phyloP scores from a whole-genome alignment of 495 filamentous ascomycete genomes.

The Xylaria curta region DNA sequence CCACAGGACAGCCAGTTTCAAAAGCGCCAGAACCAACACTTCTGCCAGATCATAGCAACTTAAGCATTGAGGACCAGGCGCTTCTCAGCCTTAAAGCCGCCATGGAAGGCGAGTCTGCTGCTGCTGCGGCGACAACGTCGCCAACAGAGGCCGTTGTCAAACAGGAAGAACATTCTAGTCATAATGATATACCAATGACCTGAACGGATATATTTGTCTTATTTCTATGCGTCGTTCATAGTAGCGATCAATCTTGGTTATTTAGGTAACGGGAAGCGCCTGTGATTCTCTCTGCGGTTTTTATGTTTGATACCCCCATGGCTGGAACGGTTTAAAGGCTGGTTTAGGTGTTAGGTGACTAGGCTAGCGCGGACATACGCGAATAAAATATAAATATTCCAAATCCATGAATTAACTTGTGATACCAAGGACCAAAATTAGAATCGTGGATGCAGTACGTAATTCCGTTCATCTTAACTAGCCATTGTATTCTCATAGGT shows the following conservation, averaged over 20 bases:
- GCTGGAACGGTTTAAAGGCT: constrained; percentile 27
- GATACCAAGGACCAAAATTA: neutral
- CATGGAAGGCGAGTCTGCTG: constrained; percentile 32
- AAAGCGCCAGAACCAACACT: constrained; percentile 5
- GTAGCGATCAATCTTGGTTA: neutral
- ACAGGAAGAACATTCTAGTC: constrained; percentile 24
- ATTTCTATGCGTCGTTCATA: constrained; percentile 12
- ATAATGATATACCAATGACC: constrained; percentile 22
- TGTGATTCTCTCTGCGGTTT: neutral
- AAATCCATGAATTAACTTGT: neutral
- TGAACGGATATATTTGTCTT: constrained; percentile 4
- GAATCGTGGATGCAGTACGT: no score
- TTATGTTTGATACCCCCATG: constrained; percentile 39
- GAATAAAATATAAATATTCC: neutral
- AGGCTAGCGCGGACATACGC: neutral
- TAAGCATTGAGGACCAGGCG: constrained; percentile 37
- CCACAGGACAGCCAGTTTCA: constrained; percentile 4
- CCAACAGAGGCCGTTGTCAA: constrained; percentile 22
- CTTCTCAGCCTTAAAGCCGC: constrained; percentile 37
- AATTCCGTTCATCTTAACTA: no score
- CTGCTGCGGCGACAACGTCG: constrained; percentile 14
- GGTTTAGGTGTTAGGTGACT: constrained; percentile 13
- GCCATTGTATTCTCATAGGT: no score
- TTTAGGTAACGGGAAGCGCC: neutral
- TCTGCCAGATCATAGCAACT: constrained; percentile 24